Base-by-base conservation (phyloP, 257 asterid species). In the Przewalskia tangutica region DNA sequence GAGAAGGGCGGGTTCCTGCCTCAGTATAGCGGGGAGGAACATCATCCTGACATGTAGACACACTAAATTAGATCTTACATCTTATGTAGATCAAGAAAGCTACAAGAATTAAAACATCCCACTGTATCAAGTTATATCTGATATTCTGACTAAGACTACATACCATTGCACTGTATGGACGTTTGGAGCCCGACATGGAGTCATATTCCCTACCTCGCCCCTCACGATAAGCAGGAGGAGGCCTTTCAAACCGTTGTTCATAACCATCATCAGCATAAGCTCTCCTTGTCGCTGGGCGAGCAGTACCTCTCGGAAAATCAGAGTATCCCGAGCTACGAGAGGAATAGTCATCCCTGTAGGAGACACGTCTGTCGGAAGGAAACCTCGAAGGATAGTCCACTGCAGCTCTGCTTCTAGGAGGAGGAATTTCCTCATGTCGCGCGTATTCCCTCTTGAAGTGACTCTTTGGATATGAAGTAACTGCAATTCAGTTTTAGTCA, bases 11-110 rank as follows among this genome's bases (percentile, higher is more conserved):
- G 79, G 84, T 86, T 70, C 97, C 98, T n/a, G 93, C 58, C 64
- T 96, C 99, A 51, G 89, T 36, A 86, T 92, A 96, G 58, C 96
- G 98, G 16, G 94, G 93, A 85, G 98, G 97, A 79, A 84, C 91
- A 59, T 93, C 97, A 71, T 94, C 98, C 98, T 96, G 62, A 77
- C 56, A 86, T 42, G 50, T 50, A 86, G 20, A 84, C 77, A 84
- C 77, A 85, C 59, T 63, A 84, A 66, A 44, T 56, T 5, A 84
- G 83, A 85, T 84, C 70, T 62, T 48, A 85, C 58, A 73, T 48
- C 20, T 73, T 73, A 46, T 12, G 79, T 51, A 76, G 77, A 81
- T 1, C n/a, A 77, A 42, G 56, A 60, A 53, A 64, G 81, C 8
- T 54, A 65, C 23, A 16, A 40, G 44, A 80, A 84, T 62, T 12